Base-by-base conservation (phyloP, 1,284 basidiomycete species). In the Prillingera fragicola region DNA sequence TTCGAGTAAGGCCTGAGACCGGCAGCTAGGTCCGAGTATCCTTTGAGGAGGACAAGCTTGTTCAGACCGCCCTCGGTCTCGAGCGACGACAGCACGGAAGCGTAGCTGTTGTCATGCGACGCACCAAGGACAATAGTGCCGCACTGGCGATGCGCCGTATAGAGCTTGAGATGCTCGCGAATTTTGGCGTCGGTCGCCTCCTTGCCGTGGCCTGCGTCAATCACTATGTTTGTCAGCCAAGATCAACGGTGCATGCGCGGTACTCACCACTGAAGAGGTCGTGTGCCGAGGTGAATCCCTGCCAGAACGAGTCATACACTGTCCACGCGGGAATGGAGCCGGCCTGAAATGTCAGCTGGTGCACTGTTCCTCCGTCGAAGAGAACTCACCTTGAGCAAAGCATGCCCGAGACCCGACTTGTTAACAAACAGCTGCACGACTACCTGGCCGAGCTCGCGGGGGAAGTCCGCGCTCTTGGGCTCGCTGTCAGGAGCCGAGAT, bases 111-210 rank as follows among this genome's bases (percentile, higher is more conserved):
- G 68, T 85, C 82, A 62, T 85, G 82, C 52, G 80, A 81, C 45
- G 81, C 80, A 40, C 79, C 80, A 60, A 85, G 77, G 65, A 86
- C 82, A 33, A 88, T 73, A 37, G 80, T 79, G 36, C 82, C 72
- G 25, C 83, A 87, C 62, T 87, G 84, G 8, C 81, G 78, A 57
- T 87, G 82, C 47, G 77, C 76, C 34, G 78, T 74, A 63, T 81
- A 87, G n/a, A 84, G 82, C 65, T 82, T 77, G 28, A 88, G 69
- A 62, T 84, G 80, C 64, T 85, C 85, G 74, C 78, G 79, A 49
- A 90, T 83, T 69, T 89, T 90, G 21, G 74, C 72, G 58, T 82
- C 80, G 7, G 77, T 74, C 7, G 75, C 76, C 45, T 84, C 82
- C 57, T 78, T 81, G 43, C 77, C 78, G 42, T 75, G 74, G 17